Base-by-base conservation (phyloP, 2,329 filamentous ascomycete genomes). In the Pseudogymnoascus sp. region DNA sequence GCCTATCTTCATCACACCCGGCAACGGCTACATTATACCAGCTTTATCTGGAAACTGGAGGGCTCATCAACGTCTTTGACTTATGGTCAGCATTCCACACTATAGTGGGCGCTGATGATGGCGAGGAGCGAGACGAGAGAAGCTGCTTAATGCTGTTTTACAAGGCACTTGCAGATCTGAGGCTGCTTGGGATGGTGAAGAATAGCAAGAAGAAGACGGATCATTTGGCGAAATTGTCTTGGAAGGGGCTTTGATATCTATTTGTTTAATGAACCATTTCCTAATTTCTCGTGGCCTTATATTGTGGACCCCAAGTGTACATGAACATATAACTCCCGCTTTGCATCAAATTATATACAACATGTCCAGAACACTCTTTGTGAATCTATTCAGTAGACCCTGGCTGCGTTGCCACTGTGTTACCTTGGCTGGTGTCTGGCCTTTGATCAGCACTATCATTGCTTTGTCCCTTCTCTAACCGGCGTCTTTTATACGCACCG, bases 161-260 rank as follows among this genome's bases (percentile, higher is more conserved):
- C 75, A 83, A 86, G 66, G 90, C 85, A 4, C 75, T 97, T 66
- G 91, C 93, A 0, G 95, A 99, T 75, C 76, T 99, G 73, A 88
- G 87, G 74, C 84, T 87, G 62, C 80, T 99, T 71, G 95, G 95
- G 6, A 88, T 97, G 76, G 83, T 97, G 66, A 97, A 95, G 78
- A 82, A 83, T 66, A 97, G 89, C 72, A 90, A 88, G 76, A 96
- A 93, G 80, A 96, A 96, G 80, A 85, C 87, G 23, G 95, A 97
- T 73, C 93, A 97, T 76, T 79, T 97, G 69, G 87, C 91, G 40
- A 97, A 97, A 79, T 81, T 92, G 37, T 78, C 81, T 61, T 90
- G 87, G 86, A 92, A 89, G 73, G 95, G 93, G 69, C 78, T 95
- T 66, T 86, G 71, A 76, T 63, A 36, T 64, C 10, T 64, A 47